Percentiles rank a stretch among this genome's conserved stretches.
phyloP scores from a whole-genome alignment of 2,329 filamentous ascomycete genomes.

The Claviceps sp. region DNA sequence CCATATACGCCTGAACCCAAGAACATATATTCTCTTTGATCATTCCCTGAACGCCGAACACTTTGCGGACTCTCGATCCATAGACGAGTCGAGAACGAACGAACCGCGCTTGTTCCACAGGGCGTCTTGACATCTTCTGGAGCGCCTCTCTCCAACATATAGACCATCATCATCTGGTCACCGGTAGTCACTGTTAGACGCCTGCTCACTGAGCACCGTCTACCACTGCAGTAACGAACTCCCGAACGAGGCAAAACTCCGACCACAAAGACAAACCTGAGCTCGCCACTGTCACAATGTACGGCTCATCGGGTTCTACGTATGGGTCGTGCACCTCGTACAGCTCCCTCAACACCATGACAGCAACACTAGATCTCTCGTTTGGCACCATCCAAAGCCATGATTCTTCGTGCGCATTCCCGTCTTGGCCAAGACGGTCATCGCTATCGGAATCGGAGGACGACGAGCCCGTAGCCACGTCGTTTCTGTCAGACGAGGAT shows the following conservation, averaged over 20 bases:
- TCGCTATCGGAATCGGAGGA: conserved; percentile 32
- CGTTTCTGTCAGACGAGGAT: conserved; percentile 51
- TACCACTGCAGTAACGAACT: background rate
- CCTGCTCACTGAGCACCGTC: background rate
- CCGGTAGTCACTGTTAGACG: background rate
- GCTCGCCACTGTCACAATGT: conserved; percentile 22
- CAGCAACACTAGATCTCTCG: conserved; percentile 34
- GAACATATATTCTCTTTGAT: background rate
- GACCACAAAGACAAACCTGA: background rate
- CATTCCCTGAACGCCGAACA: background rate
- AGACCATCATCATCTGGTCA: background rate
- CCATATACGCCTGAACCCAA: background rate
- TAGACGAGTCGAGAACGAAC: background rate
- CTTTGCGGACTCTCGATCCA: background rate
- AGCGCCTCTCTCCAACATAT: background rate
- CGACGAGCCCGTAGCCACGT: conserved; percentile 33
- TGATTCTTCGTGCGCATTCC: conserved; percentile 39
- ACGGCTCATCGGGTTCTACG: conserved; percentile 20
- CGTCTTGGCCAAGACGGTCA: conserved; percentile 43
- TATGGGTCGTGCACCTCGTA: conserved; percentile 28
- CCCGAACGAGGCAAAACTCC: background rate
- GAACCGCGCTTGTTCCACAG: background rate
- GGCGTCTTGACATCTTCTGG: background rate
- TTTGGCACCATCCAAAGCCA: conserved; percentile 26
- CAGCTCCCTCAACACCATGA: conserved; percentile 31